Percentiles rank a stretch among this genome's conserved stretches.
Conservation (phyloP, 2,329 filamentous ascomycete genomes). For the Botrytis squamosa region DNA sequence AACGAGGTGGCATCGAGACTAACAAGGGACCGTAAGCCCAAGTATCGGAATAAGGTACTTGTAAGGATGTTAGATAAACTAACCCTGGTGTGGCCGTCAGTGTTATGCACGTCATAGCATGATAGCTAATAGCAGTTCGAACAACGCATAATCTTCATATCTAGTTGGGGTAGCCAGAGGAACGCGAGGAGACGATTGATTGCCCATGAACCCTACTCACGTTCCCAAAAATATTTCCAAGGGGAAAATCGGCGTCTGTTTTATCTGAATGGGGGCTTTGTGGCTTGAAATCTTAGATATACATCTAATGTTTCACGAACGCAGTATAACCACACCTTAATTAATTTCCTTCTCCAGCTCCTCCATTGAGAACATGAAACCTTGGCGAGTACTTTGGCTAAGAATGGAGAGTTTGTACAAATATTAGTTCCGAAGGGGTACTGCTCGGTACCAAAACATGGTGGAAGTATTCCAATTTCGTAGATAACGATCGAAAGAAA, state of each 20-base stretch:
- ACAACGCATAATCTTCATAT: constrained; percentile 7
- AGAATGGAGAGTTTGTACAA: background rate
- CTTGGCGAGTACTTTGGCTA: background rate
- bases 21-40: constrained; percentile 7
- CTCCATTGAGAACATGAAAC: background rate
- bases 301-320: constrained; percentile 6
- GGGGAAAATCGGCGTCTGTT: background rate
- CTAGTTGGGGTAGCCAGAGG: background rate
- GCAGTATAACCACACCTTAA: background rate
- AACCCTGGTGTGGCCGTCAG: background rate
- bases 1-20: constrained; percentile 11
- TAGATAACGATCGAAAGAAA: background rate
- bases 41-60: constrained; percentile 16
- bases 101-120: constrained; percentile 16
- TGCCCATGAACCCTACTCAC: background rate
- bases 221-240: background rate
- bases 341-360: constrained; percentile 16
- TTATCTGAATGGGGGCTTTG: background rate
- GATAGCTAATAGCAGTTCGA: constrained; percentile 1
- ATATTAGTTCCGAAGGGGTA: background rate
- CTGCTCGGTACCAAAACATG: background rate
- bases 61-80: constrained; percentile 1
- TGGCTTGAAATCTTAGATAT: constrained; percentile 15
- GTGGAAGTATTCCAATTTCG: background rate
- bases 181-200: background rate